Conservation (phyloP, 169 alveolate genomes). For the Plasmodium gaboni region DNA sequence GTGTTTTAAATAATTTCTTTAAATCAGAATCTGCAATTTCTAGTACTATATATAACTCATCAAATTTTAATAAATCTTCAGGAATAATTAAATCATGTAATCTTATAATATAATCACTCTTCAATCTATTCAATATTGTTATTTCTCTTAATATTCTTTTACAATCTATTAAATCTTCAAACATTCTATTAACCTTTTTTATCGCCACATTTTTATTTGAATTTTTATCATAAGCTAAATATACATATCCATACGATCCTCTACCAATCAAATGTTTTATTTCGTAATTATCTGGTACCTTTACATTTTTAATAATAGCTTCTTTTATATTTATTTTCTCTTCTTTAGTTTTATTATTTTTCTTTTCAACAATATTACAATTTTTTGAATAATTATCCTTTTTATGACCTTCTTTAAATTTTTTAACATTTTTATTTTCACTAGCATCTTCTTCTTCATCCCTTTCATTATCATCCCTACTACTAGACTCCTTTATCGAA, state of each 20-base stretch:
- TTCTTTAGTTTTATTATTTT: slow-evolving; percentile 4
- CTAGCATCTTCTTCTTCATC: slow-evolving; percentile 14
- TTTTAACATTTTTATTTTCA: not conserved
- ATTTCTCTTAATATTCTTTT: slow-evolving; percentile 96
- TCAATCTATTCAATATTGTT: slow-evolving; percentile 93
- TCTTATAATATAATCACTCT: slow-evolving; percentile 93
- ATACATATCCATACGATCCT: slow-evolving; percentile 95
- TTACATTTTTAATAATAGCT: slow-evolving; percentile 60
- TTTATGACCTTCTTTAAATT: not conserved
- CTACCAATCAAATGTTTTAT: slow-evolving; percentile 92
- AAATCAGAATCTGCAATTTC: slow-evolving; percentile 98
- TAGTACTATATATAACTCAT: slow-evolving; percentile 96
- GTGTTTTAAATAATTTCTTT: slow-evolving; percentile 95
- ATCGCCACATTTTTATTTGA: slow-evolving; percentile 94
- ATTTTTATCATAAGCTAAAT: slow-evolving; percentile 89
- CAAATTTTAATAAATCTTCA: slow-evolving; percentile 91
- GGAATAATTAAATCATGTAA: slow-evolving; percentile 94
- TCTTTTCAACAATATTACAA: not conserved
- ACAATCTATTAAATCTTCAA: slow-evolving; percentile 97
- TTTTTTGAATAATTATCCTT: not conserved
- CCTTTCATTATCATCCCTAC: slow-evolving; percentile 7
- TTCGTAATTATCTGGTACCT: slow-evolving; percentile 89
- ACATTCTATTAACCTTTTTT: slow-evolving; percentile 95
- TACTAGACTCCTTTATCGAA: slow-evolving; percentile 21
- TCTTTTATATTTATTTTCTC: slow-evolving; percentile 66